Evolutionary conservation across 371 early-diverging fungal genomes (phyloP), one percentile per base, ranked within the genome.

Genomic region (Smittium culicis): DNA sequence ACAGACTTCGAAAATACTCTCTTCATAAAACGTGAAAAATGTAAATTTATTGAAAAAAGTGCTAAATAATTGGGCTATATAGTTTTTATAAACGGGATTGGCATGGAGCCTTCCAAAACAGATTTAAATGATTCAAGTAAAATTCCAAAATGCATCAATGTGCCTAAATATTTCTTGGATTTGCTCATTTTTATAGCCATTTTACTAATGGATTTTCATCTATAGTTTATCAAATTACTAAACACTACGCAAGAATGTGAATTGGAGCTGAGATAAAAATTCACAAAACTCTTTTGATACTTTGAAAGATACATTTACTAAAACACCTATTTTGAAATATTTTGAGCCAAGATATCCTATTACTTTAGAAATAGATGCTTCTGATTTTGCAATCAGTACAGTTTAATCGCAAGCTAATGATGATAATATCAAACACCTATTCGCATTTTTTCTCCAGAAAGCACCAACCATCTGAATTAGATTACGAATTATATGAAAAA

Each of bases 351-450:
- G 35, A 24, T 17, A 29, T 29, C 73, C 65, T 2, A 69, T 76
- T 60, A 57, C 75, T 8, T 8, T 85, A 17, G 75, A 79, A 71
- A 73, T 81, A n/a, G 84, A 85, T 70, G 78, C 81, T 5, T 80
- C 81, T 0, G 70, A 80, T 66, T 70, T 65, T 66, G 78, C 79
- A 34, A 33, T 84, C 54, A 79, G 79, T 56, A 79, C 69, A 0
- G 75, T 83, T 1, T 68, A 80, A 8, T 68, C 69, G 1, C 83
- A 86, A 72, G 30, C 33, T 32, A 11, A 56, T 14, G 67, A 65
- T 28, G 57, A 57, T 0, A 68, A 73, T 8, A 27, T 56, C 0
- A 20, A 35, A 5, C 68, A 71, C 29, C 81, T 80, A 0, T 67
- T 80, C 34, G 79, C 80, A 0, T 83, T 70, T 67, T n/a, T 61